Conservation (phyloP, 257 asterid species). For the Forsythia viridissima region DNA sequence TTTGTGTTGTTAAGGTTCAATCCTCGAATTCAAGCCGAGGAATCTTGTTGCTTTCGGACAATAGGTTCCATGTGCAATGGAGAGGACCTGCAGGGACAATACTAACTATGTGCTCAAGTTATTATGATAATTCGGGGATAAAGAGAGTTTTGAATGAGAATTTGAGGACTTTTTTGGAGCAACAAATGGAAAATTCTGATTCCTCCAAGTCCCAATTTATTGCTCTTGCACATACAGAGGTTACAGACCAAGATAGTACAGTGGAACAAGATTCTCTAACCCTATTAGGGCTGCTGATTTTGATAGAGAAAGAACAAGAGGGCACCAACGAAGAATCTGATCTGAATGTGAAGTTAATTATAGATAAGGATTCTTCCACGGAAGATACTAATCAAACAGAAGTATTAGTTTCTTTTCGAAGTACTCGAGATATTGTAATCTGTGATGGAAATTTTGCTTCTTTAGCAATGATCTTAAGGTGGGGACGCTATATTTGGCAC, state of each 20-base stretch:
- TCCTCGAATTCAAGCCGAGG: neutral
- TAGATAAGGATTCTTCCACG: too few relatives aligned
- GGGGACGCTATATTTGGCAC: neutral
- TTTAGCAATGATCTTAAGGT: neutral
- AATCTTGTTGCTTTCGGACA: neutral
- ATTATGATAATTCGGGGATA: neutral
- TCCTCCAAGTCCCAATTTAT: neutral
- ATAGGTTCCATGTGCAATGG: neutral
- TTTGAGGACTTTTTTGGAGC: too few relatives aligned
- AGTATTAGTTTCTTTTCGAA: neutral
- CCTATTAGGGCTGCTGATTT: neutral
- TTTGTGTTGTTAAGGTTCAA: neutral
- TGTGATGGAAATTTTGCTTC: neutral
- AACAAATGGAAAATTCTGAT: neutral
- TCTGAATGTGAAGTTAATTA: too few relatives aligned
- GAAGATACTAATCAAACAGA: neutral
- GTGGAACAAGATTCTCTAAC: neutral
- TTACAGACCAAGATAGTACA: neutral
- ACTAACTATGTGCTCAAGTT: neutral
- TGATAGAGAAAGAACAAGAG: neutral
- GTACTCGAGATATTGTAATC: neutral
- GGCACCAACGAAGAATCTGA: neutral
- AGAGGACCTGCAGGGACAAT: slow-evolving; percentile 8
- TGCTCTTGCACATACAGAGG: neutral
- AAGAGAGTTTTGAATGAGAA: neutral